Conservation (phyloP, 805 yeast species). For the Lachancea sp. region DNA sequence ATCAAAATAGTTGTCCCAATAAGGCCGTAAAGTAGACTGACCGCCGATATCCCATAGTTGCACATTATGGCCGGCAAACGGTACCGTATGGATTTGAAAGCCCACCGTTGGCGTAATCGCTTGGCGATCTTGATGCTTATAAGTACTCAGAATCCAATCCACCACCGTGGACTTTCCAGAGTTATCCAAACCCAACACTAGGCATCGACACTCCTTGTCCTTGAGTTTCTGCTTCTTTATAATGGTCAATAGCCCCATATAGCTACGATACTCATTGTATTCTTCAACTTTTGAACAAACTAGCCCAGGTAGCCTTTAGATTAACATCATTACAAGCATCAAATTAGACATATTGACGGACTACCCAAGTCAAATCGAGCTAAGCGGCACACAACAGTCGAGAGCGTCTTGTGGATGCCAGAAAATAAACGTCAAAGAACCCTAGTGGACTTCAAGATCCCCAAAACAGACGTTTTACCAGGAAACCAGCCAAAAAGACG, state of each 20-base stretch:
- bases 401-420: not conserved
- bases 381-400: not conserved
- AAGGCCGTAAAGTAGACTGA: conserved; percentile 71
- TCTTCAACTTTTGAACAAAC: not conserved
- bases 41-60: conserved; percentile 92
- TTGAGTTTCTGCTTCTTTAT: conserved; percentile 77
- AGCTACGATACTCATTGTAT: not conserved
- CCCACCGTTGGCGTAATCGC: conserved; percentile 78
- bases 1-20: conserved; percentile 93
- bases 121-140: conserved; percentile 1
- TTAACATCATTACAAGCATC: no score
- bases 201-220: conserved; percentile 67
- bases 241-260: conserved; percentile 76
- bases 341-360: not conserved
- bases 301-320: no score
- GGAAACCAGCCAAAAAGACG: conserved; percentile 1
- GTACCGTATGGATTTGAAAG: conserved; percentile 64
- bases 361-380: not conserved
- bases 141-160: conserved; percentile 39
- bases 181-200: conserved; percentile 81
- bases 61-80: conserved; percentile 38
- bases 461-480: conserved; percentile 1
- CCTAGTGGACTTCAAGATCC: conserved; percentile 9
- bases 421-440: conserved; percentile 22
- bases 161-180: conserved; percentile 88